phyloP scores from a whole-genome alignment of 495 filamentous ascomycete genomes.

The Xylaria sp. region DNA sequence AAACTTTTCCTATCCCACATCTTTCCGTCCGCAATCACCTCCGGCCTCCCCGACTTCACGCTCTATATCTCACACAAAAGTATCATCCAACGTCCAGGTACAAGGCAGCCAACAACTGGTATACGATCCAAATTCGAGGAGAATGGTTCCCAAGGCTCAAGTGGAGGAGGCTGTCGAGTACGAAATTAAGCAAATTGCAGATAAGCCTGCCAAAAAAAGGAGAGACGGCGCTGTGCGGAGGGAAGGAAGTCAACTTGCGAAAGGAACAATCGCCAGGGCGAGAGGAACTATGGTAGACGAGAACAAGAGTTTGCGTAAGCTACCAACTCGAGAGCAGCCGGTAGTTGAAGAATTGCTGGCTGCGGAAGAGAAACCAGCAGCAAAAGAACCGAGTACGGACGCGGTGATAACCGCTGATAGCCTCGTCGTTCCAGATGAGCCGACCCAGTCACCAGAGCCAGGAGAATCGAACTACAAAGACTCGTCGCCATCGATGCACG shows the following conservation, averaged over 20 bases:
- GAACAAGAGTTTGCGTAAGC: slow-evolving; percentile 43
- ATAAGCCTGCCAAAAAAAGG: slow-evolving; percentile 60
- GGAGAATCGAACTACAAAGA: background rate
- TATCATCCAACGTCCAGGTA: slow-evolving; percentile 27
- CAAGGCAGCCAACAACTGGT: slow-evolving; percentile 50
- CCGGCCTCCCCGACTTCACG: slow-evolving; percentile 44
- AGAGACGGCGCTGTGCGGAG: slow-evolving; percentile 49
- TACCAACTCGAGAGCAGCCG: background rate
- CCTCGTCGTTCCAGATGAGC: no score
- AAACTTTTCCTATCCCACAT: slow-evolving; percentile 84
- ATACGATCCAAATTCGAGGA: slow-evolving; percentile 65
- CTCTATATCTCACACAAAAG: slow-evolving; percentile 38
- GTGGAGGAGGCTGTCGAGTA: slow-evolving; percentile 46
- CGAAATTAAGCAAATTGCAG: slow-evolving; percentile 52
- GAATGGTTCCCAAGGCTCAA: slow-evolving; percentile 54
- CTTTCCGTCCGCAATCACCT: slow-evolving; percentile 51
- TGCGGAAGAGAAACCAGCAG: background rate
- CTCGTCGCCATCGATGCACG: background rate
- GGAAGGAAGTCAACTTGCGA: slow-evolving; percentile 44
- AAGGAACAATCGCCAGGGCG: slow-evolving; percentile 45
- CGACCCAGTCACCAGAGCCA: background rate
- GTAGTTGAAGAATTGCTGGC: background rate
- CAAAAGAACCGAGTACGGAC: background rate
- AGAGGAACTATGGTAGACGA: slow-evolving; percentile 43
- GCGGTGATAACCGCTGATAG: background rate